Evolutionary conservation across 2,329 filamentous ascomycete genomes (phyloP).

Genomic region (Venturia aucupariae): DNA sequence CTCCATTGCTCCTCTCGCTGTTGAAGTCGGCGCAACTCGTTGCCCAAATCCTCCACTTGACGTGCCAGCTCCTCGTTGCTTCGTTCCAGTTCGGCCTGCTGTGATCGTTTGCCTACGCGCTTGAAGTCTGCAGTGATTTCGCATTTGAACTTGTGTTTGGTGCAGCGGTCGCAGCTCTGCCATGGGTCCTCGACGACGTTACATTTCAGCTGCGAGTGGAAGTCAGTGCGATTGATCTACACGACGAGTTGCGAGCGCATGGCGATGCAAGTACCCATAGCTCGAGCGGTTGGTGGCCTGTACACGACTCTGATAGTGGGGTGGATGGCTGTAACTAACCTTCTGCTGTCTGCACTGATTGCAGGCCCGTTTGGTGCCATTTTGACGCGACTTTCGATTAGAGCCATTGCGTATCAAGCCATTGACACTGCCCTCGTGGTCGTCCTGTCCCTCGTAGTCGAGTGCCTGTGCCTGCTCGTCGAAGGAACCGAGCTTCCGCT

Average conservation of each 20-base stretch:
- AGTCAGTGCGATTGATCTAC: conserved; percentile 1
- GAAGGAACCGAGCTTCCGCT: conserved; percentile 5
- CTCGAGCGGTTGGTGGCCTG: not conserved
- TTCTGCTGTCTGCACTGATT: conserved; percentile 83
- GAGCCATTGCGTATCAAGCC: conserved; percentile 14
- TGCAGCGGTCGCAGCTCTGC: conserved; percentile 66
- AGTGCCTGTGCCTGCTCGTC: not conserved
- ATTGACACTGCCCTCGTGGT: not conserved
- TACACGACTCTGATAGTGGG: not conserved
- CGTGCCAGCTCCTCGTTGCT: conserved; percentile 51
- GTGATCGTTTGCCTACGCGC: conserved; percentile 70
- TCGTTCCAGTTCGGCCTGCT: conserved; percentile 64
- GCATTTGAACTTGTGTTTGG: conserved; percentile 70
- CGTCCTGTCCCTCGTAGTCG: conserved; percentile 5
- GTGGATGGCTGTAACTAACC: conserved; percentile 39
- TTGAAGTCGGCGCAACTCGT: conserved; percentile 29
- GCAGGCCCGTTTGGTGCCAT: conserved; percentile 57
- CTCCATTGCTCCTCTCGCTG: not conserved
- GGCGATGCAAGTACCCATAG: not conserved
- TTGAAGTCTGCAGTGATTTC: conserved; percentile 86
- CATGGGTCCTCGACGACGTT: conserved; percentile 77
- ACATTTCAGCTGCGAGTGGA: conserved; percentile 57
- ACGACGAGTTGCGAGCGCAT: not conserved
- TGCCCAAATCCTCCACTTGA: conserved; percentile 43
- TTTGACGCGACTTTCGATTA: conserved; percentile 12